Conservation (phyloP, 169 alveolate species). For the Theileria sp. region DNA sequence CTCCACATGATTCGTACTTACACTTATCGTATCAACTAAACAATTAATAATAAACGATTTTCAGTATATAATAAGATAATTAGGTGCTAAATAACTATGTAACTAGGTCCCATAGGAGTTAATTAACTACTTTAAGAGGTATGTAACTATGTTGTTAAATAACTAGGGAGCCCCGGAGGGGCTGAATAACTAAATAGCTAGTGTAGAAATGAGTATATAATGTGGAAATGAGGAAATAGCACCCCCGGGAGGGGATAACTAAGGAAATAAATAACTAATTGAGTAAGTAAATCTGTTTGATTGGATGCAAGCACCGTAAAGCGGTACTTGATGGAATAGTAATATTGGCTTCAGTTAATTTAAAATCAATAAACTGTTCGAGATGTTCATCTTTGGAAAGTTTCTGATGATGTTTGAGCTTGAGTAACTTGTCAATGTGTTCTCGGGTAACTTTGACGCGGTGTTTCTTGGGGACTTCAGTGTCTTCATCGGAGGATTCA, state of each 20-base stretch:
- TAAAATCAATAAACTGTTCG: conserved; percentile 32
- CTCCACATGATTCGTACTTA: not conserved
- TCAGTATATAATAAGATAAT: too few species aligned
- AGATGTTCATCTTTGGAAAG: conserved; percentile 35
- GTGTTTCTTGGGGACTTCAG: not conserved
- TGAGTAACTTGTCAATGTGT: conserved; percentile 34
- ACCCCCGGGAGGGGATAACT: too few species aligned
- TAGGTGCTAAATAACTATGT: too few species aligned
- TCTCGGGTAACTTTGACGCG: conserved; percentile 21
- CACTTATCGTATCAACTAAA: not conserved
- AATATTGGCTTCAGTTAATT: conserved; percentile 15
- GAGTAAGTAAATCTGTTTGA: too few species aligned
- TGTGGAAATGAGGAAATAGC: too few species aligned
- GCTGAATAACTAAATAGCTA: not conserved
- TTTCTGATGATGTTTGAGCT: conserved; percentile 21
- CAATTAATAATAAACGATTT: not conserved
- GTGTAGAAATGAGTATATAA: not conserved
- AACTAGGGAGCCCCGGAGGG: not conserved
- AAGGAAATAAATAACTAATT: too few species aligned
- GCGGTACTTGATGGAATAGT: not conserved
- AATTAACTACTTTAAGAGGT: too few species aligned
- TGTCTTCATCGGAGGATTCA: conserved; percentile 62
- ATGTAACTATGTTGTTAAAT: too few species aligned
- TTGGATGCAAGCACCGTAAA: not conserved
- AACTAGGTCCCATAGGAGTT: too few species aligned